These are phyloP conservation scores for Umbelopsis isabellina DNA, from an alignment of 192 early-diverging fungal genomes.

Conservation along the genomic window DNA sequence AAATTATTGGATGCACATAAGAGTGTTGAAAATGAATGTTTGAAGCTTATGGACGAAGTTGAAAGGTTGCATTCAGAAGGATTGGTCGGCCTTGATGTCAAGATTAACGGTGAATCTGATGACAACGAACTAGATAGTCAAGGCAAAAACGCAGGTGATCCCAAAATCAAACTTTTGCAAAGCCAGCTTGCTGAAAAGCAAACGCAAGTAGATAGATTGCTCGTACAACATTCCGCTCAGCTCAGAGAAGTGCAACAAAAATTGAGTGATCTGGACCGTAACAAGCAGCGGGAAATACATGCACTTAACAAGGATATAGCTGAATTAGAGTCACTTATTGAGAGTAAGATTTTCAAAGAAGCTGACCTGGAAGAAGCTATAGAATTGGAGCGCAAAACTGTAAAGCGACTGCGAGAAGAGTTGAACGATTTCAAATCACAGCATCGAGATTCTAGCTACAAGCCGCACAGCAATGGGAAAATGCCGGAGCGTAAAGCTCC, in stretches of 20 bases:
- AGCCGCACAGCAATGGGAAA: slow-evolving; percentile 19
- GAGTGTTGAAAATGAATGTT: slow-evolving; percentile 72
- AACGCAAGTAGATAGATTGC: slow-evolving; percentile 48
- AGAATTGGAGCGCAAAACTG: slow-evolving; percentile 48
- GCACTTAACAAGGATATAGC: slow-evolving; percentile 67
- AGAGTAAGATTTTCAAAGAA: slow-evolving; percentile 76
- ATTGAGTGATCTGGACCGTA: slow-evolving; percentile 56
- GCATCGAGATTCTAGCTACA: slow-evolving; percentile 44
- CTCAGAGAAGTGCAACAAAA: slow-evolving; percentile 52
- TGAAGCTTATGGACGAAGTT: slow-evolving; percentile 77
- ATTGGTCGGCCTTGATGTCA: slow-evolving; percentile 29
- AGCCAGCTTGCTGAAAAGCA: slow-evolving; percentile 46
- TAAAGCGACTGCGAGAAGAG: slow-evolving; percentile 46
- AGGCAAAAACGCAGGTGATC: slow-evolving; percentile 26
- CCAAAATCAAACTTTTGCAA: slow-evolving; percentile 36
- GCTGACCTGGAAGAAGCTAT: slow-evolving; percentile 67
- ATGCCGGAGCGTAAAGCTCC: not conserved
- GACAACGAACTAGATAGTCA: slow-evolving; percentile 13
- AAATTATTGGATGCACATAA: slow-evolving; percentile 63
- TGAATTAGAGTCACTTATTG: slow-evolving; percentile 68
- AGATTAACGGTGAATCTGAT: slow-evolving; percentile 1
- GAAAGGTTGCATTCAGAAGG: slow-evolving; percentile 68
- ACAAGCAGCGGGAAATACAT: slow-evolving; percentile 63
- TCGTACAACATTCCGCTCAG: slow-evolving; percentile 53
- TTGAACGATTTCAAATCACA: slow-evolving; percentile 58